Evolutionary conservation across 176 grass and related monocot genomes (phyloP).

Genomic region (Raddia distichophylla): DNA sequence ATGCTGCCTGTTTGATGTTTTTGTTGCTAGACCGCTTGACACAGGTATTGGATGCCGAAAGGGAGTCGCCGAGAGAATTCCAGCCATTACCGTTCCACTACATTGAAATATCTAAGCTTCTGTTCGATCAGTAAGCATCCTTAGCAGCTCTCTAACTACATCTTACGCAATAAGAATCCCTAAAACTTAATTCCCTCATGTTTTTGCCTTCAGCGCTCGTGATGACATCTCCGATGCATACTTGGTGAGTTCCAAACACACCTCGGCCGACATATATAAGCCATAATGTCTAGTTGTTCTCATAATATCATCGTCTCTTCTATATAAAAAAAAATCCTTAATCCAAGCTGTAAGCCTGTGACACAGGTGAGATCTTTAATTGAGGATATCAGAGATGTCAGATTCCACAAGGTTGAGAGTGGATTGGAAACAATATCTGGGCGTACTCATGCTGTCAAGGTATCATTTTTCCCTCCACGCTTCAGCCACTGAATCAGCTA

Average conservation of each 20-base stretch:
- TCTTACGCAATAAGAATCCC: background rate
- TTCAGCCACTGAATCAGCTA: background rate
- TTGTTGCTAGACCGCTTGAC: conserved; percentile 78
- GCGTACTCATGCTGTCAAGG: conserved; percentile 97
- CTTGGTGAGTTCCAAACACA: conserved; percentile 60
- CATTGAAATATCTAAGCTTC: conserved; percentile 88
- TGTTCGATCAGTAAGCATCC: conserved; percentile 82
- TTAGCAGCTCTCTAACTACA: background rate
- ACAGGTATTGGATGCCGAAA: conserved; percentile 83
- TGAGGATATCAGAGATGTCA: conserved; percentile 97
- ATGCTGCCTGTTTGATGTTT: background rate
- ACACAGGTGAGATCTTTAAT: conserved; percentile 87
- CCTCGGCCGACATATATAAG: background rate
- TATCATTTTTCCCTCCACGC: conserved; percentile 10
- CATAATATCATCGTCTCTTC: background rate
- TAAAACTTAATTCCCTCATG: background rate
- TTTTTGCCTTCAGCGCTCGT: conserved; percentile 57
- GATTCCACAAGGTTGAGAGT: conserved; percentile 94
- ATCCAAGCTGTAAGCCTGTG: background rate
- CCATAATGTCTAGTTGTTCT: background rate
- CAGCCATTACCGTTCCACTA: conserved; percentile 95
- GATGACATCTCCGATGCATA: conserved; percentile 93
- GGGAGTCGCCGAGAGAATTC: conserved; percentile 93
- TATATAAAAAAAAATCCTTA: conserved; percentile 14
- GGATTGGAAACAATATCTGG: conserved; percentile 92